Evolutionary conservation across 2,329 filamentous ascomycete species (phyloP), one percentile per base, ranked within the genome.

Genomic region (Fusarium sp.): DNA sequence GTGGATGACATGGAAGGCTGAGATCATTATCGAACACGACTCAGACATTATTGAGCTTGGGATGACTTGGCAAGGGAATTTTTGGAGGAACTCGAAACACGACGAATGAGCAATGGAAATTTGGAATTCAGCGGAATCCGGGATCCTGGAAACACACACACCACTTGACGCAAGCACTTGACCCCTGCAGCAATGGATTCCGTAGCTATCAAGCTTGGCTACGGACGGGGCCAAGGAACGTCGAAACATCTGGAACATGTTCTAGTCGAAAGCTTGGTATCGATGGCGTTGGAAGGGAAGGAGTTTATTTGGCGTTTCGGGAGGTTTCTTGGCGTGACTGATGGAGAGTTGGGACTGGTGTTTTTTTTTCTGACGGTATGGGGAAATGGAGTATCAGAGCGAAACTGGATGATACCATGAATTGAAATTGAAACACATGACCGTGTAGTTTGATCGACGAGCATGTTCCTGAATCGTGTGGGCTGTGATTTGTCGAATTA

Each of bases 211-310:
- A 43, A 60, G 43, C 34, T 30, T n/a, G 54, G 48, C 23, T 45
- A 56, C 30, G 30, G 30, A 32, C 30, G 62, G 39, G 39, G 27
- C 37, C 32, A 35, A 30, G 34, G 32, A 52, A 65, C 43, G n/a
- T 20, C 41, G 50, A 56, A 34, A 34, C 41, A 52, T 45, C 48
- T 72, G 72, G 72, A 67, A 74, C 34, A 48, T 59, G 68, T 73
- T 73, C 68, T 62, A 72, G 65, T 48, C 23, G 34, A 70, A 75
- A 70, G 72, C 61, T 75, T 74, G 66, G 62, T 64, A 54, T 32
- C 35, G n/a, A 48, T 35, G 45, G 45, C 27, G 60, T 54, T 25
- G 8, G 41, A 43, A 13, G 16, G 6, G 23, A 16, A 32, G n/a
- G 43, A 10, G 32, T 16, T 41, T 4, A 13, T 16, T 20, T 50